Evolutionary conservation across 192 early-diverging fungal species (phyloP).

Genomic region (Coemansia sp.): DNA sequence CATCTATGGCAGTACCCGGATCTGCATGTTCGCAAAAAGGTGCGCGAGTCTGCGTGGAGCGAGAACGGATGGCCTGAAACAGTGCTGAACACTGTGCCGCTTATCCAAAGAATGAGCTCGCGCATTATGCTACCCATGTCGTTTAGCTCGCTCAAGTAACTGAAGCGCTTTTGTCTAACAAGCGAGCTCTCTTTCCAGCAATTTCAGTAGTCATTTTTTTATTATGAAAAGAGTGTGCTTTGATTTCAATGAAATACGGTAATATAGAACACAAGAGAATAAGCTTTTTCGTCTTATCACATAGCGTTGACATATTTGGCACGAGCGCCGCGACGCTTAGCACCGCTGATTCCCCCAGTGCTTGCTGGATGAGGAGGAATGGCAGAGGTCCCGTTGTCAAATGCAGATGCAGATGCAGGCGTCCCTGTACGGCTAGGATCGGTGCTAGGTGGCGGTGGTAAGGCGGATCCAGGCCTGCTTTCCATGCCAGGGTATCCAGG

Average conservation of each 20-base stretch:
- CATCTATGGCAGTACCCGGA: slow-evolving; percentile 92
- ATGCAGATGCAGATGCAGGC: slow-evolving; percentile 19
- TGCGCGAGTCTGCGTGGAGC: slow-evolving; percentile 89
- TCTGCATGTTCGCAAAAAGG: slow-evolving; percentile 83
- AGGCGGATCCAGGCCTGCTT: slow-evolving; percentile 6
- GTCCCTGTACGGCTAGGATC: slow-evolving; percentile 33
- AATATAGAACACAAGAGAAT: neutral
- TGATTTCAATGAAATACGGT: too few species aligned
- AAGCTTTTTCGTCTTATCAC: slow-evolving; percentile 13
- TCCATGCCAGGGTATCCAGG: neutral
- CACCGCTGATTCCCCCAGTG: slow-evolving; percentile 10
- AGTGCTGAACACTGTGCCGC: slow-evolving; percentile 82
- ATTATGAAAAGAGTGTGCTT: neutral
- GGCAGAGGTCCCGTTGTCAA: slow-evolving; percentile 8
- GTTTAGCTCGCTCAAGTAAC: slow-evolving; percentile 74
- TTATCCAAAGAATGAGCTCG: slow-evolving; percentile 81
- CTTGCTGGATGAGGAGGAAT: slow-evolving; percentile 17
- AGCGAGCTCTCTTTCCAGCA: neutral
- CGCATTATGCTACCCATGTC: slow-evolving; percentile 72
- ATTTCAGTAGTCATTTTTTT: neutral
- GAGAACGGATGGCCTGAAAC: slow-evolving; percentile 93
- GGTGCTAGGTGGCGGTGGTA: slow-evolving; percentile 22
- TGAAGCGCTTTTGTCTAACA: neutral
- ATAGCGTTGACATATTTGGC: slow-evolving; percentile 57
- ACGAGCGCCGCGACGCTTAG: slow-evolving; percentile 47